Conservation (phyloP, 352 stramenopile genomes). For the Phytopythium boreale region DNA sequence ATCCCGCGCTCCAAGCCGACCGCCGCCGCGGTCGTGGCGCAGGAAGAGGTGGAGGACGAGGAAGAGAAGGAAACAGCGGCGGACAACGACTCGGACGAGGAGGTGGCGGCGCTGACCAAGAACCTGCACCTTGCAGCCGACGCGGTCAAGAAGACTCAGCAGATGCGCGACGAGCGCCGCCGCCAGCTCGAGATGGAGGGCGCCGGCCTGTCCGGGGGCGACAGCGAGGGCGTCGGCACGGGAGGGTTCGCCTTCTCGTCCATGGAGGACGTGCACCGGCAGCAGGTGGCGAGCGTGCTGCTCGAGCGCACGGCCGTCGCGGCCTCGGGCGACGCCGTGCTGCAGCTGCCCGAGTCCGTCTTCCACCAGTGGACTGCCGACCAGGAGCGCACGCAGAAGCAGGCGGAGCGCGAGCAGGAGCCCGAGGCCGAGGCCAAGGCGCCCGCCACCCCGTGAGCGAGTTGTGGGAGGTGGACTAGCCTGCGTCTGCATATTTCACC, state of each 20-base stretch:
- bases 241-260: conserved; percentile 54
- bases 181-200: conserved; percentile 13
- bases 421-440: conserved; percentile 9
- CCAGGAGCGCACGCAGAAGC: conserved; percentile 15
- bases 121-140: conserved; percentile 50
- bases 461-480: not conserved
- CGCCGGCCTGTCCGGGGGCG: conserved; percentile 17
- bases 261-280: conserved; percentile 65
- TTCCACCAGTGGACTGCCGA: conserved; percentile 58
- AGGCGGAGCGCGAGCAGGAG: conserved; percentile 18
- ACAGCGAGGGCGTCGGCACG: conserved; percentile 8
- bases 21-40: conserved; percentile 11
- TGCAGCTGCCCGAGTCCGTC: conserved; percentile 66
- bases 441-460: not conserved
- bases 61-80: conserved; percentile 14
- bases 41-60: conserved; percentile 30
- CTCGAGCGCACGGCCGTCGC: conserved; percentile 68
- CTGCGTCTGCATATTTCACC: not conserved
- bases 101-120: conserved; percentile 52
- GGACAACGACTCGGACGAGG: conserved; percentile 43
- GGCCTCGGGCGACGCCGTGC: conserved; percentile 65
- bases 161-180: conserved; percentile 44
- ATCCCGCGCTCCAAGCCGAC: conserved; percentile 5
- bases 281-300: conserved; percentile 61
- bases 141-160: conserved; percentile 61